Evolutionary conservation across 441 rosid genomes (phyloP), one percentile per base, ranked within the genome.

Genomic region (Cnidoscolus chayamansa): DNA sequence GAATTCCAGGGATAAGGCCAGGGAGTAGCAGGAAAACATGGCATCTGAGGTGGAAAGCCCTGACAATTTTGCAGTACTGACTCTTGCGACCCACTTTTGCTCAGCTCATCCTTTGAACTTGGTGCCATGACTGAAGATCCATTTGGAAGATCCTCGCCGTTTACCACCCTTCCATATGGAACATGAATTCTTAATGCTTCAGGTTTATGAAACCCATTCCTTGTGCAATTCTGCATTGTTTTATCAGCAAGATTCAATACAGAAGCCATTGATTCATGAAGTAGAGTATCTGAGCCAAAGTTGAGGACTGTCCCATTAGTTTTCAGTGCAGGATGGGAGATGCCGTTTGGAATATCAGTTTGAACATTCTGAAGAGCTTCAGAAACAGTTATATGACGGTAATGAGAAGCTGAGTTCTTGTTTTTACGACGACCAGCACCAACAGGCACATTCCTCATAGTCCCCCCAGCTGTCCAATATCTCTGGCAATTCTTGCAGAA

Each of bases 1-100:
- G 95, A 81, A 77, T 81, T 87, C 97, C 98, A 89, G 17, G 92
- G 86, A 72, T 89, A 92, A 1, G 97, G 92, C 94, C 91, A 90
- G 7, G 90, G 91, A 76, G 83, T 81, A n/a, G 91, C 95, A 0
- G 95, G 90, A 80, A 84, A 88, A 80, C 85, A 86, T 3, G 89
- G 87, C 16, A 85, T 55, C 75, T 85, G 88, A 43, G 90, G 84
- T 0, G 85, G 80, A 31, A 84, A 82, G 40, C 84, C 82, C 47
- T 54, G 87, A 71, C 62, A 76, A 58, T 72, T 81, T 70, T 13
- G 77, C 77, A 76, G 32, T 64, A 72, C 6, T 37, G 75, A 63
- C 72, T 84, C 86, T 68, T 79, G 72, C 10, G 75, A n/a, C 31
- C 72, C 73, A 75, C 68, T 75, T 80, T 82, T 90, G 66, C 77